Conservation (phyloP, 306 rosid genomes). For the Gastrolobium villosum region DNA sequence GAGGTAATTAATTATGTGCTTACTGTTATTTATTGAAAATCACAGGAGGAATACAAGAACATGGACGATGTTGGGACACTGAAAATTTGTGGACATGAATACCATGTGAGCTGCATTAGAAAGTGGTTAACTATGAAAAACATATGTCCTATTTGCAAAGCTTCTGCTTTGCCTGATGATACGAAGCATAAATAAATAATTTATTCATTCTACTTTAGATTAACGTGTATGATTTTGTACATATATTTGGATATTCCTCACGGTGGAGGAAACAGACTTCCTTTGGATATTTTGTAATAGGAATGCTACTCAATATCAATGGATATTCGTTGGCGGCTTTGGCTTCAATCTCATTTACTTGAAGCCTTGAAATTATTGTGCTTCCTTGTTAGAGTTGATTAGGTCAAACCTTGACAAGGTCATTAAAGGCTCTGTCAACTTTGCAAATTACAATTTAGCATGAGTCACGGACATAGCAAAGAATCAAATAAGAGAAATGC, state of each 20-base stretch:
- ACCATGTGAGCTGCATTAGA: conserved; percentile 74
- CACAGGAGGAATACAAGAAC: conserved; percentile 78
- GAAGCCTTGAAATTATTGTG: conserved; percentile 51
- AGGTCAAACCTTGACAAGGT: background rate
- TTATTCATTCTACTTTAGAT: conserved; percentile 18
- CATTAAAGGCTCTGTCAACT: background rate
- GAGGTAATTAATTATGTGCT: background rate
- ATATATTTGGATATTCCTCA: conserved; percentile 53
- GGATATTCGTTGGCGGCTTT: conserved; percentile 49
- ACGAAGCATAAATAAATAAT: conserved; percentile 57
- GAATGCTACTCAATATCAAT: conserved; percentile 48
- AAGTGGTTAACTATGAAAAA: conserved; percentile 81
- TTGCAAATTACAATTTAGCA: background rate
- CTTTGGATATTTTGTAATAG: conserved; percentile 46
- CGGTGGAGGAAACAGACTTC: conserved; percentile 50
- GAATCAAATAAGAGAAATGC: background rate
- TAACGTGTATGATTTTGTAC: conserved; percentile 48
- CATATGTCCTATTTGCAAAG: conserved; percentile 75
- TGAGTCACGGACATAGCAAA: background rate
- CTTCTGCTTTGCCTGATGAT: conserved; percentile 58
- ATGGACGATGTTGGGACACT: conserved; percentile 76
- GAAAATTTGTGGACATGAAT: conserved; percentile 73
- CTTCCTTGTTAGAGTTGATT: background rate
- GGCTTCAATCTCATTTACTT: conserved; percentile 54
- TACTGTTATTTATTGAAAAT: conserved; percentile 18